Conservation (phyloP, 805 yeast species). For the Monosporozyma yasuniensis region DNA sequence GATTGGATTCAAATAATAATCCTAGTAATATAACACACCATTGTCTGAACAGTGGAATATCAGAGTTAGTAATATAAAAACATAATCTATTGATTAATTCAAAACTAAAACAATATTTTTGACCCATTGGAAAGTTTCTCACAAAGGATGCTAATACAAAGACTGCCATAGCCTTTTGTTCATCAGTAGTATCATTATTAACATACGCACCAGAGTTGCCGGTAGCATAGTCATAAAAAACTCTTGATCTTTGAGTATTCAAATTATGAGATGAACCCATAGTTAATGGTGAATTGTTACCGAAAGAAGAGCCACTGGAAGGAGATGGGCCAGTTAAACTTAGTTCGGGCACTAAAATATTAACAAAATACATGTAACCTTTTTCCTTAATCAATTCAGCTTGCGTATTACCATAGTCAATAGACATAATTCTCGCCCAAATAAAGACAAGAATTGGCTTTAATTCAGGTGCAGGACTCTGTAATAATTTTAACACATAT, state of each 20-base stretch:
- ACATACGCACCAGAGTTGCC: conserved; percentile 4
- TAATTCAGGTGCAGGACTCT: conserved; percentile 90
- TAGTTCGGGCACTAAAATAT: conserved; percentile 51
- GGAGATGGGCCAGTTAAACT: conserved; percentile 12
- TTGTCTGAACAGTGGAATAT: conserved; percentile 78
- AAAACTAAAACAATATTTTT: conserved; percentile 64
- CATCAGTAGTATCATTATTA: conserved; percentile 44
- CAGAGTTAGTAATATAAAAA: conserved; percentile 58
- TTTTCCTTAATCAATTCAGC: conserved; percentile 86
- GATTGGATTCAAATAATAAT: conserved; percentile 62
- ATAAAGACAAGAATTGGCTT: conserved; percentile 91
- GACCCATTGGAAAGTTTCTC: conserved; percentile 71
- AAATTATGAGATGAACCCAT: conserved; percentile 13
- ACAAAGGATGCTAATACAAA: conserved; percentile 81
- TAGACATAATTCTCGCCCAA: conserved; percentile 97
- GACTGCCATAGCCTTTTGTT: conserved; percentile 93
- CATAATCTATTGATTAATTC: conserved; percentile 64
- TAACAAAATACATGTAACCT: conserved; percentile 79
- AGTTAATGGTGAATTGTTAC: conserved; percentile 15
- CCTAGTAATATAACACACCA: conserved; percentile 82
- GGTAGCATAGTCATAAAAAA: background rate
- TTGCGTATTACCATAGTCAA: conserved; percentile 83
- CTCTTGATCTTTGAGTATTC: background rate
- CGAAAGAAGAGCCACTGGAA: conserved; percentile 12
- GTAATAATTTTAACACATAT: conserved; percentile 79